phyloP scores from a whole-genome alignment of 2,329 filamentous ascomycete genomes.

The Ophiostoma ulmi region DNA sequence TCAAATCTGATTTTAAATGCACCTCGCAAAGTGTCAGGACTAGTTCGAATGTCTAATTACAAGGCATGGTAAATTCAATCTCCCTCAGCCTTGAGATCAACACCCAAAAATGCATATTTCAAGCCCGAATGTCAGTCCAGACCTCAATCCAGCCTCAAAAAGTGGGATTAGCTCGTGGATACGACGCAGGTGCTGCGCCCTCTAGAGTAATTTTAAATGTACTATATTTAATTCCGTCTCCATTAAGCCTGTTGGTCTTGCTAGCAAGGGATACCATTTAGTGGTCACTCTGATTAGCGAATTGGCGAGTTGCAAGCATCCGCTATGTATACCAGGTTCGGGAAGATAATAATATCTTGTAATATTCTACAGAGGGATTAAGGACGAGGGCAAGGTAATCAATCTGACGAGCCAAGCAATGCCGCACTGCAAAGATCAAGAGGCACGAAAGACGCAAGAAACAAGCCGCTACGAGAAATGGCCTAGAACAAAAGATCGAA shows the following conservation, averaged over 20 bases:
- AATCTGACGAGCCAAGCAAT: background rate
- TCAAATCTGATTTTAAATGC: no score
- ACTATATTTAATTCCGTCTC: background rate
- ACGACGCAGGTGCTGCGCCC: slow-evolving; percentile 14
- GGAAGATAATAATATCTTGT: background rate
- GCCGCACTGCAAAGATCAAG: background rate
- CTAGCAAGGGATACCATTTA: slow-evolving; percentile 1
- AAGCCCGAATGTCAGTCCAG: background rate
- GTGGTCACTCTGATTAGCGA: background rate
- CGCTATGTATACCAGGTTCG: background rate
- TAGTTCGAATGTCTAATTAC: background rate
- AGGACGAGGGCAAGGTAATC: background rate
- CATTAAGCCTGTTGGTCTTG: background rate
- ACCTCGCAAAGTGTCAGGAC: background rate
- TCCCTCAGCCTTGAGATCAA: background rate
- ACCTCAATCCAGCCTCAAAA: slow-evolving; percentile 6
- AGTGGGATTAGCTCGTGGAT: background rate
- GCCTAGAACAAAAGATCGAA: background rate
- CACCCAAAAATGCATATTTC: background rate
- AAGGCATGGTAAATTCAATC: background rate
- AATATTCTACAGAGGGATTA: no score
- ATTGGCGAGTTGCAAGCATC: background rate
- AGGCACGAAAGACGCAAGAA: background rate
- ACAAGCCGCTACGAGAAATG: background rate
- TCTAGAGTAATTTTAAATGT: slow-evolving; percentile 16